Base-by-base conservation (phyloP, 805 yeast genomes). In the Candida caryicola region DNA sequence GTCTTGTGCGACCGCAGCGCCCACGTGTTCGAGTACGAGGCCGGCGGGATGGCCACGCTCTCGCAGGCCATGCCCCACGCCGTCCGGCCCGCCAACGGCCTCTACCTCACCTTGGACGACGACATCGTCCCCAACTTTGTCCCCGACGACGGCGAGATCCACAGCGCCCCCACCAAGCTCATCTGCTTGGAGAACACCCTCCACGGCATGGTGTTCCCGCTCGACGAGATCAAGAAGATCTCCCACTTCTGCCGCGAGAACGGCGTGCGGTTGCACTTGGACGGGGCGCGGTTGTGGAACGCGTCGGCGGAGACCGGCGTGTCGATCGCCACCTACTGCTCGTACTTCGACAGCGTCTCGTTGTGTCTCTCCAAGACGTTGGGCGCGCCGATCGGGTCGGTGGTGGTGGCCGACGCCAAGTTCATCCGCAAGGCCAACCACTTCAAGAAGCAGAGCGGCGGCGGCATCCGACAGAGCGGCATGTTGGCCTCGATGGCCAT, bases 271-370 rank as follows among this genome's bases (percentile, higher is more conserved):
- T 47, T 69, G 21, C 74, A 69, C 43, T 56, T 66, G 41, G 73
- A 69, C 45, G 73, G 74, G 14, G 74, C 73, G 2, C 52, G 73
- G 31, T 54, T 69, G 36, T 68, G 73, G 73, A 67, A 69, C 44
- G 74, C 73, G 0, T 54, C 63, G 10, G 64, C 48, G 4, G 71
- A 43, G n/a, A 63, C 73, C 3, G 72, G 71, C 3, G 50, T 67
- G 14, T 47, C 63, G 7, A 51, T 69, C n/a, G 55, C 58, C 29
- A 69, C 68, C 39, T 68, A 66, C 44, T 60, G 70, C 49, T 49
- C 60, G 9, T 47, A 59, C 44, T 68, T 69, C 40, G 72, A 69
- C 54, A 57, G 69, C 16, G 71, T 69, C 3, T 66, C 72, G 5
- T 55, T 69, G 17, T 69, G 74, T 45, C 57, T 69, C 33, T 65